These are phyloP conservation scores for Setaria viridis DNA, from an alignment of 202 grass and related monocot genomes.

Conservation along the genomic window DNA sequence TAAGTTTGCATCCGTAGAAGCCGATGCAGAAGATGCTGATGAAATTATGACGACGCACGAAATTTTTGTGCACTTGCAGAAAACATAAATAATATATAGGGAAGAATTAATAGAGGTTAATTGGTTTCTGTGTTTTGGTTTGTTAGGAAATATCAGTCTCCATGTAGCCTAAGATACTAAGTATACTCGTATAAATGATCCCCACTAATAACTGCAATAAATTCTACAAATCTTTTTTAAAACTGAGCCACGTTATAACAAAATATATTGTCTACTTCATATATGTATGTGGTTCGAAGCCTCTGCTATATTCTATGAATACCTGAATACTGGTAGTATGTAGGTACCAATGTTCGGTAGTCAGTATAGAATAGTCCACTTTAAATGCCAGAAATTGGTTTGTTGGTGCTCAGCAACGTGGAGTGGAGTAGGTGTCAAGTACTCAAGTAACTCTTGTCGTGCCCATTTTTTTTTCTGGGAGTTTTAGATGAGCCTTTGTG, in stretches of 20 bases:
- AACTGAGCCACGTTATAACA: not conserved
- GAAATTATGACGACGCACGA: not conserved
- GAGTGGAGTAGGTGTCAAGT: conserved; percentile 2
- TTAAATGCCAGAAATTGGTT: conserved; percentile 7
- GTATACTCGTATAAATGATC: not conserved
- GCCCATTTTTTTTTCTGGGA: not conserved
- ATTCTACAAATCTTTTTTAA: not conserved
- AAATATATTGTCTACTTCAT: not conserved
- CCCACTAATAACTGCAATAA: not conserved
- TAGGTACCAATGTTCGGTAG: conserved; percentile 23
- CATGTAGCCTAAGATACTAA: not conserved
- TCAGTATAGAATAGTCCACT: not conserved
- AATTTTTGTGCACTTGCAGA: not conserved
- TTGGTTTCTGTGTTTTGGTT: not conserved
- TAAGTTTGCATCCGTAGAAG: conserved; percentile 44
- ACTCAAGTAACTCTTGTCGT: not conserved
- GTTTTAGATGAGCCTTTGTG: not conserved
- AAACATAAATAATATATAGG: not conserved
- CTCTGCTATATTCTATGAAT: not conserved
- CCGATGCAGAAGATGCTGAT: not conserved
- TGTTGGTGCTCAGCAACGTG: conserved; percentile 11
- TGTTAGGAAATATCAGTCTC: not conserved
- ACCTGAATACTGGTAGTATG: conserved; percentile 11
- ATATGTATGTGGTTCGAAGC: not conserved
- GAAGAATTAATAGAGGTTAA: not conserved